These are phyloP conservation scores for Thalassiosira sp. DNA, from an alignment of 352 stramenopile genomes.

Conservation along the genomic window DNA sequence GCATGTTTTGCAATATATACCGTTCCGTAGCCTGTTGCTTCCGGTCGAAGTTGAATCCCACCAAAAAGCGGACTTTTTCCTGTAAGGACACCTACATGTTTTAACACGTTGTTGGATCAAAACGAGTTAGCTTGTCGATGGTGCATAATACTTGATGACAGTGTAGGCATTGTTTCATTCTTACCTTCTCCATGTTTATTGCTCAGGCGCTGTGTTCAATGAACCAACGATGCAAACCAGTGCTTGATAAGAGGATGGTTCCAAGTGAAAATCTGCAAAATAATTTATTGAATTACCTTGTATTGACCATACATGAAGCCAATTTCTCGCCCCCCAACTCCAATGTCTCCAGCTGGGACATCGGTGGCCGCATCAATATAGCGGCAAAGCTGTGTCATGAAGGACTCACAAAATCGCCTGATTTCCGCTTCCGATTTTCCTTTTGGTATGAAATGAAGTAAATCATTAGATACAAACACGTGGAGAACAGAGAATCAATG, in stretches of 20 bases:
- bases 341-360: slow-evolving; percentile 92
- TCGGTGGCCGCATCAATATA: slow-evolving; percentile 94
- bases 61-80: slow-evolving; percentile 82
- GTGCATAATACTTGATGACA: too few species aligned
- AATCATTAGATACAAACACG: too few species aligned
- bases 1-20: slow-evolving; percentile 90
- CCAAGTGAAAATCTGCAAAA: too few species aligned
- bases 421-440: slow-evolving; percentile 94
- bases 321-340: slow-evolving; percentile 91
- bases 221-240: too few species aligned
- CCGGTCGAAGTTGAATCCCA: slow-evolving; percentile 87
- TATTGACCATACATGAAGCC: slow-evolving; percentile 96
- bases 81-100: slow-evolving; percentile 84
- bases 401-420: slow-evolving; percentile 94
- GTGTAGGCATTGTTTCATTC: not conserved
- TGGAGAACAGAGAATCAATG: too few species aligned
- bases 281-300: slow-evolving; percentile 71
- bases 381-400: slow-evolving; percentile 92
- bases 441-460: too few species aligned
- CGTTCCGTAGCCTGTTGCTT: slow-evolving; percentile 91
- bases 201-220: slow-evolving; percentile 44
- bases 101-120: too few species aligned
- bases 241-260: too few species aligned
- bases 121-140: too few species aligned
- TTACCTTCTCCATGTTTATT: slow-evolving; percentile 84